Conservation (phyloP, 73 alveolate genomes). For the Tetrahymena elliotti region DNA sequence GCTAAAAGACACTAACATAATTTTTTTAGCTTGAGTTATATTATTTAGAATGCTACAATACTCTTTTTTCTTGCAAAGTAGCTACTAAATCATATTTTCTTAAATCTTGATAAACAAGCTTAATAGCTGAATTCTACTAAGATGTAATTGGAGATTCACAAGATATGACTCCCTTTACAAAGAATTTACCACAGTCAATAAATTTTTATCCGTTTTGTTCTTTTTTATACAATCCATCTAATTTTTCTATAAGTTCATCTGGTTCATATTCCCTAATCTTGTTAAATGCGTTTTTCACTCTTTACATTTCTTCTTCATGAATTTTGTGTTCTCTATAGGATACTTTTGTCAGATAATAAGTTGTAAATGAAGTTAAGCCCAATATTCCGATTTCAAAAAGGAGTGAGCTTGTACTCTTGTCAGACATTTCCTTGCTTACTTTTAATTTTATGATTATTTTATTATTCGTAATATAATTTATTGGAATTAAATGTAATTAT, state of each 20-base stretch:
- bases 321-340: neutral
- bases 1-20: neutral
- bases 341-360: neutral
- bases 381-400: neutral
- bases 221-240: neutral
- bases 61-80: neutral
- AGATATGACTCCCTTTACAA: neutral
- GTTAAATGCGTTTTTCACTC: neutral
- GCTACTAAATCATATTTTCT: neutral
- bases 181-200: neutral
- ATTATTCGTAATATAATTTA: too few species aligned
- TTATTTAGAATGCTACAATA: neutral
- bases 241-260: neutral
- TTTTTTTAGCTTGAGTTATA: neutral
- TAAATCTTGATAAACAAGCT: neutral
- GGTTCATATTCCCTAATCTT: neutral
- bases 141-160: neutral
- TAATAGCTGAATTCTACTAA: neutral
- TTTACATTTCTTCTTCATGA: neutral
- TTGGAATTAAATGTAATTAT: too few species aligned
- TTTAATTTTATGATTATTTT: too few species aligned
- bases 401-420: neutral
- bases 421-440: neutral
- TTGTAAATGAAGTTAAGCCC: neutral
- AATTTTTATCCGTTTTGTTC: neutral